Conservation (phyloP, 495 filamentous ascomycete genomes). For the Elasticomyces elasticus region DNA sequence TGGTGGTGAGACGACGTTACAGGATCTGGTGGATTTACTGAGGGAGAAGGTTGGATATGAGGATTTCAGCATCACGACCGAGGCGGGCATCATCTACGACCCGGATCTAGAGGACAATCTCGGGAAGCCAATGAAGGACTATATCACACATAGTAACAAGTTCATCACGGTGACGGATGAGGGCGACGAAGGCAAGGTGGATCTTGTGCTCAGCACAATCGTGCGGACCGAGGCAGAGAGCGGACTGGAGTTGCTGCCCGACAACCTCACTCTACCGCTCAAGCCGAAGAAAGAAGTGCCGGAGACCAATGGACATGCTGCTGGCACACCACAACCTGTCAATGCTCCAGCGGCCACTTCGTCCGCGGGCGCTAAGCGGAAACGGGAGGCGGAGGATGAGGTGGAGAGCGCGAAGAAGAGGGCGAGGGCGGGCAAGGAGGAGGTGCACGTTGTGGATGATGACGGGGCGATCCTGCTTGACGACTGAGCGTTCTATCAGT, state of each 20-base stretch:
- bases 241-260: constrained; percentile 2
- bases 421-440: constrained; percentile 1
- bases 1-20: constrained; percentile 56
- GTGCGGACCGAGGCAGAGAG: background rate
- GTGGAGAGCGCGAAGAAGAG: constrained; percentile 14
- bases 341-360: background rate
- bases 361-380: constrained; percentile 12
- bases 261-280: constrained; percentile 5
- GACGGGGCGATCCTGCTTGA: constrained; percentile 18
- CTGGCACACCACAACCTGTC: background rate
- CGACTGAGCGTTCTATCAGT: background rate
- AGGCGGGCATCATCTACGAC: constrained; percentile 71
- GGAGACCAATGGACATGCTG: constrained; percentile 1
- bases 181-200: constrained; percentile 70
- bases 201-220: constrained; percentile 52
- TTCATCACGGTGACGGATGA: constrained; percentile 84
- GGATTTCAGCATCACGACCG: constrained; percentile 67
- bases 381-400: constrained; percentile 16
- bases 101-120: constrained; percentile 82
- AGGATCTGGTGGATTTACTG: constrained; percentile 71
- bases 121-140: constrained; percentile 62
- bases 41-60: constrained; percentile 66
- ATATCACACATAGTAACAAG: constrained; percentile 59
- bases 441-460: constrained; percentile 12
- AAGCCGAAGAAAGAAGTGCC: constrained; percentile 3